These are phyloP conservation scores for Jatropha multifida DNA, from an alignment of 441 rosid species.

Conservation along the genomic window DNA sequence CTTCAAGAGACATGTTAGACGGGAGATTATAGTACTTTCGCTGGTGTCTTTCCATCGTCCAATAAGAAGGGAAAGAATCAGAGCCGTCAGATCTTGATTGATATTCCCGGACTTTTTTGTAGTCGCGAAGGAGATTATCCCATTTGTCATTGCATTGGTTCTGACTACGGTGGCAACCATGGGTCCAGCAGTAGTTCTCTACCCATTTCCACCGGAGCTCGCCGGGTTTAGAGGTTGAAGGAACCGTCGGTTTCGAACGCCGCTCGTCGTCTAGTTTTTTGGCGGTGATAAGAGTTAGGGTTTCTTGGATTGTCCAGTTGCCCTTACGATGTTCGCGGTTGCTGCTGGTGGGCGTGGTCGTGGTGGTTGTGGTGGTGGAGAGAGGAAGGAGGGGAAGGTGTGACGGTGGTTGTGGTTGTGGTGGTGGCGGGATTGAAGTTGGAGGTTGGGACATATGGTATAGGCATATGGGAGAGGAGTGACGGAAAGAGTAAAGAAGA, in stretches of 20 bases:
- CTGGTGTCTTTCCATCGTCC: conserved; percentile 45
- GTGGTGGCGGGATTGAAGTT: conserved; percentile 10
- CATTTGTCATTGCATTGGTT: conserved; percentile 67
- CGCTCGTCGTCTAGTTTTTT: conserved; percentile 53
- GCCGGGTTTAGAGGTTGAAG: conserved; percentile 28
- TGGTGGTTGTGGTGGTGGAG: conserved; percentile 14
- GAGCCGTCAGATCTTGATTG: conserved; percentile 29
- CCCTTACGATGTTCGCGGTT: conserved; percentile 46
- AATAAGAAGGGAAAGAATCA: conserved; percentile 31
- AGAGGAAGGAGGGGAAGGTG: conserved; percentile 14
- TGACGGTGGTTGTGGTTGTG: conserved; percentile 12
- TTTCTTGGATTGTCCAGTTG: conserved; percentile 51
- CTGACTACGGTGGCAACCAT: conserved; percentile 46
- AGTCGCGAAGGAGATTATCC: conserved; percentile 60
- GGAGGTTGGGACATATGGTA: conserved; percentile 37
- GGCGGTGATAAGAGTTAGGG: conserved; percentile 44
- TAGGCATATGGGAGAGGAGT: neutral
- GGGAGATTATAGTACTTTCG: conserved; percentile 50
- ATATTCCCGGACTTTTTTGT: conserved; percentile 44
- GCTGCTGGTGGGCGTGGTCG: neutral
- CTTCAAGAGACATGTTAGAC: conserved; percentile 42
- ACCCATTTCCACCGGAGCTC: conserved; percentile 58
- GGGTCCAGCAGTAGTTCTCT: conserved; percentile 53
- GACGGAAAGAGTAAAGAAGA: neutral
- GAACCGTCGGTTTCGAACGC: conserved; percentile 26